These are phyloP conservation scores for Ustilago crameri DNA, from an alignment of 1,284 basidiomycete species.

Conservation along the genomic window DNA sequence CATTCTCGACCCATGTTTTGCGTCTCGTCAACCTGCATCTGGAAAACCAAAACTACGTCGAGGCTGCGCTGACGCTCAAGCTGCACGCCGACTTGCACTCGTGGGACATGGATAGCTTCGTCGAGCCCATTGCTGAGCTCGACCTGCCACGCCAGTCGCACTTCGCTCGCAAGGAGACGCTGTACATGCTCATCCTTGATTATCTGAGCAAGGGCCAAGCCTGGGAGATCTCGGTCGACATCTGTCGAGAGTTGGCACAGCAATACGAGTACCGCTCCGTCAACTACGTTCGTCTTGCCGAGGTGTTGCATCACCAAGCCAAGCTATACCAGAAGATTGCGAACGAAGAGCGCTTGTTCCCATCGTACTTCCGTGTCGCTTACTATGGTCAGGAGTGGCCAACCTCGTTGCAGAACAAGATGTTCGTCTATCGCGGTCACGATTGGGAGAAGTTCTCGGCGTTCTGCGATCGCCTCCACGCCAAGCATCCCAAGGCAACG, in stretches of 20 bases:
- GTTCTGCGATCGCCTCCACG: slow-evolving; percentile 91
- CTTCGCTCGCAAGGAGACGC: slow-evolving; percentile 86
- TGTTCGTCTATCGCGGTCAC: slow-evolving; percentile 86
- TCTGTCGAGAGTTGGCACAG: slow-evolving; percentile 79
- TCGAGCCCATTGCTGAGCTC: slow-evolving; percentile 73
- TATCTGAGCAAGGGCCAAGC: slow-evolving; percentile 83
- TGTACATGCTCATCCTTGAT: slow-evolving; percentile 69
- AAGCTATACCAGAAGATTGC: slow-evolving; percentile 62
- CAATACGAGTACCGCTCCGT: slow-evolving; percentile 62
- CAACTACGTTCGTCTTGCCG: slow-evolving; percentile 71
- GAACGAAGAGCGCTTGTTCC: slow-evolving; percentile 55
- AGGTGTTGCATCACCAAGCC: slow-evolving; percentile 63
- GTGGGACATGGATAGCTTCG: slow-evolving; percentile 81
- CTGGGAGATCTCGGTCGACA: slow-evolving; percentile 91
- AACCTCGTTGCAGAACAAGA: slow-evolving; percentile 81
- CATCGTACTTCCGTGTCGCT: slow-evolving; percentile 84
- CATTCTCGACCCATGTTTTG: slow-evolving; percentile 63
- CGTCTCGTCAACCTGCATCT: slow-evolving; percentile 73
- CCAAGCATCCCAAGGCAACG: slow-evolving; percentile 88
- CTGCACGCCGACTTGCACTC: slow-evolving; percentile 92
- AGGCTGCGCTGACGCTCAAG: slow-evolving; percentile 85
- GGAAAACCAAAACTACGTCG: slow-evolving; percentile 86
- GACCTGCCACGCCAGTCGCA: slow-evolving; percentile 89
- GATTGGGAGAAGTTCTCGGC: slow-evolving; percentile 83
- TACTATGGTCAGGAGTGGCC: slow-evolving; percentile 89